Evolutionary conservation across 805 yeast species (phyloP), one percentile per base, ranked within the genome.

Genomic region (Cyberlindnera mycetangii): DNA sequence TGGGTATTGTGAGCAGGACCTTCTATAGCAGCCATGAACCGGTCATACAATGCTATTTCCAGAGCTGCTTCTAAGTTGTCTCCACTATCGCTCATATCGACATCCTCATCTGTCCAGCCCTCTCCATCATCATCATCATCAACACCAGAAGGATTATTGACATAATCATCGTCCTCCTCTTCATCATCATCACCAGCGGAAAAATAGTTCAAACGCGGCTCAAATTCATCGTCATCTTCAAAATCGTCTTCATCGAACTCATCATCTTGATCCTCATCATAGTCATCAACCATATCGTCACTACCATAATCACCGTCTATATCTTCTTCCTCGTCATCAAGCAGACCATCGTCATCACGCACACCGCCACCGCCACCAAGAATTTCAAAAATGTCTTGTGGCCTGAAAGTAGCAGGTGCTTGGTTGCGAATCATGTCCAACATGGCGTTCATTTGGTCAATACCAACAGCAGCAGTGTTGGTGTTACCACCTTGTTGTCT

Each of bases 301-400:
- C 54, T 63, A 22, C 42, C 60, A 15, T 41, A 48, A 11, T 48
- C 47, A 32, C 48, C 52, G 34, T 50, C 58, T 8, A 47, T 53
- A 5, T 45, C 55, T 14, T 53, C 62, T 7, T 53, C 62, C n/a
- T 52, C 60, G 18, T 44, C 52, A 17, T 22, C 22, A 11, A 32
- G 18, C n/a, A 17, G 7, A n/a, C n/a, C 35, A 16, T 7, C 22
- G 11, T n/a, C 35, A 32, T n/a, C 18, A 32, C 20, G 15, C 20
- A 32, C 18, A 5, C 15, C n/a, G 21, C 22, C 35, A n/a, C 25
- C 38, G 16, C 30, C 35, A 28, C 32, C 37, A n/a, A 33, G 25
- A 7, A 35, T 15, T 15, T 32, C 21, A 8, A 42, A 21, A 39
- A 38, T n/a, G n/a, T 35, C 38, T 35, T n/a, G 30, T n/a, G 38